Percentiles rank a stretch among this genome's conserved stretches.
These are phyloP conservation scores for Niebla homalea DNA, from an alignment of 495 filamentous ascomycete species.

Conservation along the genomic window DNA sequence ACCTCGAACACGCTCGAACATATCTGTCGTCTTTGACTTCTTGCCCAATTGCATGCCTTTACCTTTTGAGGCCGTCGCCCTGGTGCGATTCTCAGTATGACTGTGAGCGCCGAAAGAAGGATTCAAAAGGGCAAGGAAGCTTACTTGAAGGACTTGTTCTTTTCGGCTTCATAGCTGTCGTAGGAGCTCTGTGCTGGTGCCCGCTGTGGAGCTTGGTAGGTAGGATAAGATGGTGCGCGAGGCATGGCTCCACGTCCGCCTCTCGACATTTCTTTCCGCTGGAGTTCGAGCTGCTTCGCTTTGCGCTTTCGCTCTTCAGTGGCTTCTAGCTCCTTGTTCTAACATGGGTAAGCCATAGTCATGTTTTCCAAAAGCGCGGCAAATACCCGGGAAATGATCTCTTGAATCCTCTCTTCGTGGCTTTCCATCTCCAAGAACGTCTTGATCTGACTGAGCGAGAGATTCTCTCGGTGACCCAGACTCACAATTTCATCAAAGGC, in stretches of 20 bases:
- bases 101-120: not conserved
- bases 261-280: conserved; percentile 79
- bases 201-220: conserved; percentile 71
- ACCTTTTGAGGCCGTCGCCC: conserved; percentile 58
- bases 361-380: too few relatives aligned
- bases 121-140: conserved; percentile 11
- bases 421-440: conserved; percentile 98
- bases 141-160: conserved; percentile 78
- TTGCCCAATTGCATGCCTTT: conserved; percentile 99
- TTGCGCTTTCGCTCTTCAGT: conserved; percentile 95
- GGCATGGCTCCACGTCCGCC: conserved; percentile 42
- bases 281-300: conserved; percentile 94
- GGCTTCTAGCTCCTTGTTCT: conserved; percentile 98
- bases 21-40: conserved; percentile 91
- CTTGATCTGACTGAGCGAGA: conserved; percentile 90
- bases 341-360: conserved; percentile 14
- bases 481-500: conserved; percentile 96
- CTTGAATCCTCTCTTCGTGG: conserved; percentile 96
- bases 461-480: conserved; percentile 86
- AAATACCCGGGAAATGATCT: conserved; percentile 81
- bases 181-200: conserved; percentile 66
- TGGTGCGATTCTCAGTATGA: conserved; percentile 18
- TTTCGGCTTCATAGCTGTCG: conserved; percentile 89
- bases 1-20: conserved; percentile 88
- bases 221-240: conserved; percentile 68